Conservation (phyloP, 2,329 filamentous ascomycete genomes). For the Fusarium pilosicola region DNA sequence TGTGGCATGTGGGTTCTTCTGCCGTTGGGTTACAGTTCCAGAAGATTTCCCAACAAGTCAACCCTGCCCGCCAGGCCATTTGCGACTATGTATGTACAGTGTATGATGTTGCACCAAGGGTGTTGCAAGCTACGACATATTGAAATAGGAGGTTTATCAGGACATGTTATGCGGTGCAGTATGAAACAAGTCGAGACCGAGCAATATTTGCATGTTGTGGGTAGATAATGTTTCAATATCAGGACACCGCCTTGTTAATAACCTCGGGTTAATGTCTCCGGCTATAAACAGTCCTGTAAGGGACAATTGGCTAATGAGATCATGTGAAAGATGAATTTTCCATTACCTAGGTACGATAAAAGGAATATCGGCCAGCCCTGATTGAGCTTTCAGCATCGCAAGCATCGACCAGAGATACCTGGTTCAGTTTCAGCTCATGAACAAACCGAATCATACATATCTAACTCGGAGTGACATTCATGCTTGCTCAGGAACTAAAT, state of each 20-base stretch:
- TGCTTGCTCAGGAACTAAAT: not conserved
- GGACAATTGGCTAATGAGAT: not conserved
- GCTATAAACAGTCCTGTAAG: not conserved
- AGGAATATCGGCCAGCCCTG: not conserved
- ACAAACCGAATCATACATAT: not conserved
- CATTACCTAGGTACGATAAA: not conserved
- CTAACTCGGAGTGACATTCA: constrained; percentile 10
- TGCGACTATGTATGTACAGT: not conserved
- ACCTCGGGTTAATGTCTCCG: not conserved
- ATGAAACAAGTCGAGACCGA: constrained; percentile 14
- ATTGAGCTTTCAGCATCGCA: not conserved
- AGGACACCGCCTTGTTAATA: constrained; percentile 9
- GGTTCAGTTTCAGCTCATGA: not conserved
- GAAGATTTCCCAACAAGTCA: constrained; percentile 31
- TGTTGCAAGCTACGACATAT: not conserved
- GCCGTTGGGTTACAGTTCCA: constrained; percentile 20
- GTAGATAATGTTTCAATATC: constrained; percentile 23
- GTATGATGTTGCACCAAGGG: constrained; percentile 1
- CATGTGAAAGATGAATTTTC: constrained; percentile 10
- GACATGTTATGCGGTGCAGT: constrained; percentile 1
- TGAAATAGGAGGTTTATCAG: constrained; percentile 14
- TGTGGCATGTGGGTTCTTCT: constrained; percentile 17
- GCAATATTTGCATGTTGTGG: not conserved
- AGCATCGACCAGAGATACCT: not conserved
- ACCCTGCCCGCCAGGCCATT: constrained; percentile 14